Evolutionary conservation across 805 yeast genomes (phyloP).

Genomic region (Lachancea dasiensis): DNA sequence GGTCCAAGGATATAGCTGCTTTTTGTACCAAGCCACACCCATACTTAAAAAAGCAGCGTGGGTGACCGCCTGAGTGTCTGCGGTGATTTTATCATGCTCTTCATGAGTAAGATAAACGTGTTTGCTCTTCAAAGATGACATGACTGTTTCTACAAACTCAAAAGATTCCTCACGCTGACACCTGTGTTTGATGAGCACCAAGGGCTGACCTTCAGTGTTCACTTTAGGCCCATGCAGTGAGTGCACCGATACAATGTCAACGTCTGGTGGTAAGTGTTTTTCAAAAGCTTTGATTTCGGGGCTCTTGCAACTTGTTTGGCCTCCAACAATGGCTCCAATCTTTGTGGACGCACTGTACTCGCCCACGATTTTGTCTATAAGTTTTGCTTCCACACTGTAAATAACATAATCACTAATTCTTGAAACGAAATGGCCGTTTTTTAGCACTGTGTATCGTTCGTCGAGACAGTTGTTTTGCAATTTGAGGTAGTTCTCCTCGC

Average conservation of each 20-base stretch:
- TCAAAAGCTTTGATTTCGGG: conserved; percentile 90
- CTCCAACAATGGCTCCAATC: conserved; percentile 89
- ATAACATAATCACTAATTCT: conserved; percentile 76
- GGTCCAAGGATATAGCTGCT: conserved; percentile 84
- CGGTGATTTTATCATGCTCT: conserved; percentile 92
- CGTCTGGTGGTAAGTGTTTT: conserved; percentile 64
- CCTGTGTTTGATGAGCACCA: conserved; percentile 76
- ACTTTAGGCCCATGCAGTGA: conserved; percentile 94
- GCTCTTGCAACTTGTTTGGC: conserved; percentile 92
- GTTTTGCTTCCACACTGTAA: conserved; percentile 91
- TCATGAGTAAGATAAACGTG: conserved; percentile 72
- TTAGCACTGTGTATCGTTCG: conserved; percentile 49
- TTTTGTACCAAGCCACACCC: conserved; percentile 93
- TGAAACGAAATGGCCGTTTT: conserved; percentile 80
- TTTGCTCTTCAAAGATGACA: conserved; percentile 72
- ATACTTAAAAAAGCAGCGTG: conserved; percentile 95
- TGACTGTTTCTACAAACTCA: conserved; percentile 54
- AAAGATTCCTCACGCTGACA: conserved; percentile 47
- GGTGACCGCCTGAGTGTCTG: conserved; percentile 97
- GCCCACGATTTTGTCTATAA: conserved; percentile 63
- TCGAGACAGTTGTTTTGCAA: conserved; percentile 37
- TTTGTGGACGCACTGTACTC: conserved; percentile 84
- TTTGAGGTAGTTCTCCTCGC: conserved; percentile 54
- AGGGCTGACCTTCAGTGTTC: conserved; percentile 83
- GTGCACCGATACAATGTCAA: conserved; percentile 79